A percentile compares a stretch with the other conserved stretches of the same genome.
These are phyloP conservation scores for Raffaelea ambrosiae DNA, from an alignment of 2,329 filamentous ascomycete species.

Conservation along the genomic window DNA sequence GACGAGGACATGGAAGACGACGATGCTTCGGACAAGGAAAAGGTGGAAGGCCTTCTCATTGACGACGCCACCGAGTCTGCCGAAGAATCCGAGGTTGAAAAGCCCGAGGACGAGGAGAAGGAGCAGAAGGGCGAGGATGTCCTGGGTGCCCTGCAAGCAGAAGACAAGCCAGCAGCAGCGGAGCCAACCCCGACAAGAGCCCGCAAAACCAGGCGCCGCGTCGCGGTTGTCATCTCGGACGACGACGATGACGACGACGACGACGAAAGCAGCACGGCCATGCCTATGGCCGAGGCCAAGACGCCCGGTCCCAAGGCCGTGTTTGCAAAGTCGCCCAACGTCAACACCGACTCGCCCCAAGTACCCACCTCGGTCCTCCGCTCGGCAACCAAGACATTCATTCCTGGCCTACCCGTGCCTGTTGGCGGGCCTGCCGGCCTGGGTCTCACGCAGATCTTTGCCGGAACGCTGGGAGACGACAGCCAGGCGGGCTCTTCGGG, in stretches of 20 bases:
- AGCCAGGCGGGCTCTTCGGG: conserved; percentile 30
- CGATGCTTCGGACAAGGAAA: conserved; percentile 16
- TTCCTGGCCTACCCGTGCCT: conserved; percentile 56
- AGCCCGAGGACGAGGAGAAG: conserved; percentile 20
- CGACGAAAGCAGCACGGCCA: conserved; percentile 2
- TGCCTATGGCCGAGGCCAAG: conserved; percentile 13
- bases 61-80: conserved; percentile 10
- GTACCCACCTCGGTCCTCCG: conserved; percentile 57
- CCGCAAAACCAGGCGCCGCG: conserved; percentile 41
- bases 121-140: too few species aligned
- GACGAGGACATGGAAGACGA: conserved; percentile 9
- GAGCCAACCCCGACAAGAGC: conserved; percentile 6
- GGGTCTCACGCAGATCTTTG: conserved; percentile 83
- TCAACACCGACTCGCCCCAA: conserved; percentile 39
- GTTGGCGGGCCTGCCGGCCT: conserved; percentile 50
- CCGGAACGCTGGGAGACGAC: conserved; percentile 68
- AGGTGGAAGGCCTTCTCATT: conserved; percentile 15
- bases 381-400: conserved; percentile 60
- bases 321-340: conserved; percentile 29
- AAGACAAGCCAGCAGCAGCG: neutral
- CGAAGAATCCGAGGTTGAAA: conserved; percentile 24
- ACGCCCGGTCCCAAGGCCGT: conserved; percentile 41
- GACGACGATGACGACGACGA: conserved; percentile 55
- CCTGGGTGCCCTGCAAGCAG: too few species aligned
- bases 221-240: conserved; percentile 47